phyloP scores from a whole-genome alignment of 1,284 basidiomycete species.

The Cerioporus squamosus region DNA sequence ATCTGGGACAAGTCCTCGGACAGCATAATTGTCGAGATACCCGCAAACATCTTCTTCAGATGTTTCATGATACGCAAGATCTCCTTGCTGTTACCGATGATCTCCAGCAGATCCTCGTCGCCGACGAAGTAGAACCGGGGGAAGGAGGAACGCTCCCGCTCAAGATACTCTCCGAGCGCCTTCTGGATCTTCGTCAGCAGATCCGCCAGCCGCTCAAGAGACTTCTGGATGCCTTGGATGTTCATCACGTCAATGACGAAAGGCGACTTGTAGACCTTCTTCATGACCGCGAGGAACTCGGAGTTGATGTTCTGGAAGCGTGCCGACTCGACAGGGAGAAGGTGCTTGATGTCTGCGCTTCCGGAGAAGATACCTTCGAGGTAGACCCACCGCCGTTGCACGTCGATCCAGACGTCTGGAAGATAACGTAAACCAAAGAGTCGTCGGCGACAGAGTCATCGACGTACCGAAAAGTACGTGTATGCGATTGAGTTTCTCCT shows the following conservation, averaged over 20 bases:
- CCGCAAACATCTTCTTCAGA: slow-evolving; percentile 99
- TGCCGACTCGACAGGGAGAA: slow-evolving; percentile 95
- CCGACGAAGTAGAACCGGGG: slow-evolving; percentile 99
- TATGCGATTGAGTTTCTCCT: slow-evolving; percentile 93
- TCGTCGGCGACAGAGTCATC: neutral
- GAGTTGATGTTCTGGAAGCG: slow-evolving; percentile 99
- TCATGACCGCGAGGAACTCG: slow-evolving; percentile 98
- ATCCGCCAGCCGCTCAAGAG: slow-evolving; percentile 94
- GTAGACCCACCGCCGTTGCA: slow-evolving; percentile 99
- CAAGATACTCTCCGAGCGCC: slow-evolving; percentile 98
- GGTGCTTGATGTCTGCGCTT: slow-evolving; percentile 97
- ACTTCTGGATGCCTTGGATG: slow-evolving; percentile 96
- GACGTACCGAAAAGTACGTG: slow-evolving; percentile 90
- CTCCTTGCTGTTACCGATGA: slow-evolving; percentile 99
- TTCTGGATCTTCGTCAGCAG: slow-evolving; percentile 98
- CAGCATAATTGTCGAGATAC: slow-evolving; percentile 89
- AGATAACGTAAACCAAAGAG: neutral
- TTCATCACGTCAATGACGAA: slow-evolving; percentile 98
- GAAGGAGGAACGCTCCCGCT: slow-evolving; percentile 96
- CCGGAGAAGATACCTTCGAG: slow-evolving; percentile 99
- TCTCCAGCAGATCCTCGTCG: slow-evolving; percentile 98
- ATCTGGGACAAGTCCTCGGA: slow-evolving; percentile 90
- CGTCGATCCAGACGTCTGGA: slow-evolving; percentile 97
- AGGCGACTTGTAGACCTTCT: slow-evolving; percentile 99
- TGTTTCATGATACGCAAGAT: slow-evolving; percentile 98